phyloP scores from a whole-genome alignment of 2,329 filamentous ascomycete genomes.

The Beauveria rudraprayagi region DNA sequence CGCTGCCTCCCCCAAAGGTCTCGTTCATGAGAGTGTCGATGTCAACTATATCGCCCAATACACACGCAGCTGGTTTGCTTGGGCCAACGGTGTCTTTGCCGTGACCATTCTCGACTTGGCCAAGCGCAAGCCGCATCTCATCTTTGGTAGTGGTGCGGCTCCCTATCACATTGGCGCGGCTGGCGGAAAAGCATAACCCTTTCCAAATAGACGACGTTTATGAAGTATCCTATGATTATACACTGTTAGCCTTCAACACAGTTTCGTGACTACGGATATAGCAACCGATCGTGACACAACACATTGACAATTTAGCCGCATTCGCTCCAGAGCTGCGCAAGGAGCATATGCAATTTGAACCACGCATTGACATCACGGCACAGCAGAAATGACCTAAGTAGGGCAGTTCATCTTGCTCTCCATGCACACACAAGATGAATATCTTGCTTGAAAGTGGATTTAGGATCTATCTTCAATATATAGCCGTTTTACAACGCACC shows the following conservation, averaged over 20 bases:
- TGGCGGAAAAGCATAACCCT: neutral
- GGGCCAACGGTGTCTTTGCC: constrained; percentile 95
- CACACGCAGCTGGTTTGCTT: constrained; percentile 92
- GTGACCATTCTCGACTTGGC: constrained; percentile 86
- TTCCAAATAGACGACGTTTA: neutral
- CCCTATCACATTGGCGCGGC: constrained; percentile 36
- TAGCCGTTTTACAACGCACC: neutral
- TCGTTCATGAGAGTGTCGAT: constrained; percentile 88
- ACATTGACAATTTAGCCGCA: too few relatives aligned
- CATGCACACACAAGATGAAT: too few relatives aligned
- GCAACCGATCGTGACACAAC: too few relatives aligned
- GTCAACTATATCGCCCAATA: constrained; percentile 61
- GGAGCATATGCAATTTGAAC: too few relatives aligned
- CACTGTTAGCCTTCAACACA: neutral
- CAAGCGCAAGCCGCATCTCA: constrained; percentile 75
- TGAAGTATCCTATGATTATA: neutral
- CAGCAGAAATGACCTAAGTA: too few relatives aligned
- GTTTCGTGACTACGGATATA: neutral
- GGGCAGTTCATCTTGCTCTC: too few relatives aligned
- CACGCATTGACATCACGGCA: too few relatives aligned
- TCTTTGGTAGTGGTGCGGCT: constrained; percentile 61
- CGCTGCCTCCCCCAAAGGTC: constrained; percentile 63
- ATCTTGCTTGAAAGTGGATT: too few relatives aligned
- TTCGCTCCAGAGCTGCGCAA: too few relatives aligned
- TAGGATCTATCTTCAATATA: neutral